Conservation (phyloP, 2,329 filamentous ascomycete species). For the Botrytis tulipae region DNA sequence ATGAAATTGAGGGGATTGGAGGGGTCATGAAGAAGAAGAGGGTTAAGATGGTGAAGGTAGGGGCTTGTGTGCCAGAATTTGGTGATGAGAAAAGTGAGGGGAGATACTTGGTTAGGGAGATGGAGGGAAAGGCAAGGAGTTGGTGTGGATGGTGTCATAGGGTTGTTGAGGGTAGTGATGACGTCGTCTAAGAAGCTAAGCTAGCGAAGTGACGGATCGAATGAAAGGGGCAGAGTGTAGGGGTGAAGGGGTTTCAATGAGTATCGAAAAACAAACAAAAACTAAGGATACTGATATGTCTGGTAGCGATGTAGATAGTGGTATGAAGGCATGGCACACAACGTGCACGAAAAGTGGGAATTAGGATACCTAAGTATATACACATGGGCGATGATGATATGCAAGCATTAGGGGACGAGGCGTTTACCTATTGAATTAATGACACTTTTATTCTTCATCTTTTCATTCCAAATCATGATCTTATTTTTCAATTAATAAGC, state of each 20-base stretch:
- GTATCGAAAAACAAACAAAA: not conserved
- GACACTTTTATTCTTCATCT: not conserved
- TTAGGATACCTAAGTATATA: not conserved
- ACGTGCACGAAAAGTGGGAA: not conserved
- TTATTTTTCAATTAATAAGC: not conserved
- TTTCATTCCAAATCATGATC: not conserved
- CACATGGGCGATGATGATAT: not conserved
- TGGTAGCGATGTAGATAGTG: not conserved
- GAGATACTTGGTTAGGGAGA: conserved; percentile 68
- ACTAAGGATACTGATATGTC: not conserved
- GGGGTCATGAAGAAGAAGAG: conserved; percentile 84
- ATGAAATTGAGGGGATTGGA: conserved; percentile 90
- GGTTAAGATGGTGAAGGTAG: conserved; percentile 78
- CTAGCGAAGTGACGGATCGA: not conserved
- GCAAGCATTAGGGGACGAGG: not conserved
- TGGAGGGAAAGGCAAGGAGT: conserved; percentile 64
- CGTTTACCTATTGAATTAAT: not conserved
- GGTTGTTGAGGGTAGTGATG: conserved; percentile 61
- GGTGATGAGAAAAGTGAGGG: conserved; percentile 71
- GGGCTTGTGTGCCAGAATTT: conserved; percentile 81
- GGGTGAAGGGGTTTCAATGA: not conserved
- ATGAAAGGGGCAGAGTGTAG: not conserved
- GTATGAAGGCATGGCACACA: not conserved
- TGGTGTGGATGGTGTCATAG: conserved; percentile 93
- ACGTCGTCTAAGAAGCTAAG: conserved; percentile 36